phyloP scores from a whole-genome alignment of 371 early-diverging fungal species.

The Actinomortierella wolfii region DNA sequence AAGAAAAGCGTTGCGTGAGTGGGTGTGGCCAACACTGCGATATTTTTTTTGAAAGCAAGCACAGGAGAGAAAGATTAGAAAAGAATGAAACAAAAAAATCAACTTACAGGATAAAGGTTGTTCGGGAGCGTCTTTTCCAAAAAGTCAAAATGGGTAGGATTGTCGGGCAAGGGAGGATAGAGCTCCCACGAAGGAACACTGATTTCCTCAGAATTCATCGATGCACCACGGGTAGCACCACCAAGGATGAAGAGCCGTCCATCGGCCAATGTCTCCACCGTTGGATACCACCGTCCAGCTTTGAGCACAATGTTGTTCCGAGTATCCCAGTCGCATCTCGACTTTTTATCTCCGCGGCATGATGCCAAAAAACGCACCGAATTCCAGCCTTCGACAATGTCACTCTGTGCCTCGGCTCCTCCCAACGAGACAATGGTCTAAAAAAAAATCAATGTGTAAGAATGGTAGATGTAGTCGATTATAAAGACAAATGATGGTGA shows the following conservation, averaged over 20 bases:
- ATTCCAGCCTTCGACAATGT: constrained; percentile 53
- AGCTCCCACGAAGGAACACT: constrained; percentile 55
- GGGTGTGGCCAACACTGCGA: too few species aligned
- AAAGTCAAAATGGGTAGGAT: constrained; percentile 50
- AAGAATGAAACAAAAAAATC: background rate
- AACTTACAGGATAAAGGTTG: constrained; percentile 55
- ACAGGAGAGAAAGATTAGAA: background rate
- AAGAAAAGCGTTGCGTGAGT: background rate
- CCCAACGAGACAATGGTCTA: constrained; percentile 41
- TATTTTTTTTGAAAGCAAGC: background rate
- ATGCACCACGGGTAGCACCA: constrained; percentile 56
- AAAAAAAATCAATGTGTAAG: background rate
- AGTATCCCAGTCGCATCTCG: constrained; percentile 53
- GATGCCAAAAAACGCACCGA: constrained; percentile 58
- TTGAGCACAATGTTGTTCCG: constrained; percentile 26
- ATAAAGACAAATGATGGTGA: background rate
- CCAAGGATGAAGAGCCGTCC: constrained; percentile 62
- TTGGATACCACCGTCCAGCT: constrained; percentile 64
- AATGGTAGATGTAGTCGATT: background rate
- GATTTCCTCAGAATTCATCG: constrained; percentile 54
- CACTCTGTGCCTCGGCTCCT: constrained; percentile 46
- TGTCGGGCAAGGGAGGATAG: constrained; percentile 29
- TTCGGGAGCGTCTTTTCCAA: constrained; percentile 65
- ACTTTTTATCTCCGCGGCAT: constrained; percentile 46
- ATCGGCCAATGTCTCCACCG: constrained; percentile 61